Conservation (phyloP, 768 basidiomycete genomes). For the Dacryopinax primogenitus region DNA sequence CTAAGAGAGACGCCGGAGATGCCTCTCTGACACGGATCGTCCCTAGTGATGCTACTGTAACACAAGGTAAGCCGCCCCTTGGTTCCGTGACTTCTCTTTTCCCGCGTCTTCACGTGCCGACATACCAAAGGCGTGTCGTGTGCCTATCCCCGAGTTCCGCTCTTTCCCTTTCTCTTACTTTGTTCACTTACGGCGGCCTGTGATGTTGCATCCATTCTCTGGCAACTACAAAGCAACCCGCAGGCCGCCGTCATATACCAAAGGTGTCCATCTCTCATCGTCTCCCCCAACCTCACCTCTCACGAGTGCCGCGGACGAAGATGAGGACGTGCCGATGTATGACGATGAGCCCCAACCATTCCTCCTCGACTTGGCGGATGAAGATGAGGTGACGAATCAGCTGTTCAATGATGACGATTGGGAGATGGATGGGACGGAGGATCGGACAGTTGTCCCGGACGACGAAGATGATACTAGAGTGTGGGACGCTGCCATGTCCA, state of each 20-base stretch:
- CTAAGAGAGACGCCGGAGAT: neutral
- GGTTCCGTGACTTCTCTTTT: neutral
- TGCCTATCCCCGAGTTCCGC: neutral
- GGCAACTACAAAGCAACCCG: slow-evolving; percentile 5
- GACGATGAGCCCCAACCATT: neutral
- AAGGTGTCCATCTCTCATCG: neutral
- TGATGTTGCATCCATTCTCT: slow-evolving; percentile 9
- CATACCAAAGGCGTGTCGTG: neutral
- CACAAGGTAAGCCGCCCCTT: neutral
- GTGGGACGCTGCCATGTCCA: neutral
- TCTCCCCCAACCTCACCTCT: neutral
- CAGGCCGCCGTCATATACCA: slow-evolving; percentile 9
- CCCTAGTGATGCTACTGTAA: neutral
- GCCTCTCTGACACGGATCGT: neutral
- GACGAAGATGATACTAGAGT: neutral
- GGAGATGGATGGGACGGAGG: slow-evolving; percentile 3
- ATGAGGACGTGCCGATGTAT: neutral
- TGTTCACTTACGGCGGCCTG: neutral
- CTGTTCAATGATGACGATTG: neutral
- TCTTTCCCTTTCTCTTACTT: neutral
- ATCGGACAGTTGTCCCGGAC: neutral
- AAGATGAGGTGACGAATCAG: slow-evolving; percentile 1
- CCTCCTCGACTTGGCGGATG: neutral
- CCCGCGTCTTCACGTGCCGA: slow-evolving; percentile 7
- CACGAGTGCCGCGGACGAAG: neutral